Evolutionary conservation across 805 yeast genomes (phyloP), one percentile per base, ranked within the genome.

Genomic region (Saccharomycodes ludwigii): DNA sequence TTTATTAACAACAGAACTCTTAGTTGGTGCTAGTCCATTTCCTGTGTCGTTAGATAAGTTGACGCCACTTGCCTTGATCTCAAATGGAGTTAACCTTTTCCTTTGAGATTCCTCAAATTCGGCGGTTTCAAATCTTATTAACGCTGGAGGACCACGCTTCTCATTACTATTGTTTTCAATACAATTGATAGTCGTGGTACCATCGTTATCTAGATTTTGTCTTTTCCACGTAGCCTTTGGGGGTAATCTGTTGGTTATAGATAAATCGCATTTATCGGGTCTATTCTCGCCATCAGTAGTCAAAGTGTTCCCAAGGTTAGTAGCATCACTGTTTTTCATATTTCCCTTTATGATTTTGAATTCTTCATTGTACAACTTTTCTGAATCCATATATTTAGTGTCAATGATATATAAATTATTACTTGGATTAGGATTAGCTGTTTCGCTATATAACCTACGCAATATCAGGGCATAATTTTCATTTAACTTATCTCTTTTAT

Each of bases 41-140:
- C 42, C 43, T n/a, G 48, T 50, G 38, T 55, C 55, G 33, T 50
- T 52, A n/a, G 58, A 50, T 38, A 51, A 53, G 31, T 50, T 46
- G 5, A 46, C 58, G 33, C 60, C 60, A 40, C 60, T 55, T 4
- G 60, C 60, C 31, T 47, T 52, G 21, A 55, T 52, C 27, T 55
- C 60, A 31, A 45, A 54, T 18, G 48, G 44, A 9, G 46, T 40
- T 21, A 12, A 12, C 30, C 29, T 18, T 18, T 18, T 28, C 25
- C 22, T 24, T 13, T 50, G 29, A 30, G 49, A 56, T 38, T 52
- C 54, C 4, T 45, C 50, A 20, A 46, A 41, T 11, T 51, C 56
- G 31, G 51, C 56, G 8, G 58, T 52, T 30, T 50, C 56, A 26
- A 51, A 51, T 30, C 58, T 42, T n/a, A 33, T 18, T 4, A 36